These are phyloP conservation scores for Coleophoma eucalyptorum DNA, from an alignment of 2,329 filamentous ascomycete genomes.

Conservation along the genomic window DNA sequence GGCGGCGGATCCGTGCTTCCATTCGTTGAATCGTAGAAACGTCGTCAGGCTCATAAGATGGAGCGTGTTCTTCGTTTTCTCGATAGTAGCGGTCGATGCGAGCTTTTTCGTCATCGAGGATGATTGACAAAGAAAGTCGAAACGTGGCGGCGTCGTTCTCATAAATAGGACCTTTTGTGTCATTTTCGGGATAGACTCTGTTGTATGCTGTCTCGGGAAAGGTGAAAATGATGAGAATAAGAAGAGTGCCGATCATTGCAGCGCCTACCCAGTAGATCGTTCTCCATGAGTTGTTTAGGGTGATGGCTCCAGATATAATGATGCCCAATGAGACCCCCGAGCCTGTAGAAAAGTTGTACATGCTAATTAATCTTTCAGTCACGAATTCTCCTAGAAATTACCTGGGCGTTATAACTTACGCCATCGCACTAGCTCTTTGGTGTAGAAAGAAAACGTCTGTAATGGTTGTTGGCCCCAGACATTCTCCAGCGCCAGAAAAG, in stretches of 20 bases:
- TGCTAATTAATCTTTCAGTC: background rate
- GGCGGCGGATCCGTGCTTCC: slow-evolving; percentile 9
- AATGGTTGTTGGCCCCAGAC: slow-evolving; percentile 43
- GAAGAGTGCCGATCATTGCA: slow-evolving; percentile 43
- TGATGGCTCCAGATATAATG: slow-evolving; percentile 29
- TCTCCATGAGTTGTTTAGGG: slow-evolving; percentile 42
- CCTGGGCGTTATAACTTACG: slow-evolving; percentile 25
- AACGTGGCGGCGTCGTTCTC: slow-evolving; percentile 9
- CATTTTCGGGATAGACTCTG: slow-evolving; percentile 21
- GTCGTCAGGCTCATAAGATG: background rate
- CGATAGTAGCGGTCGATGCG: slow-evolving; percentile 5
- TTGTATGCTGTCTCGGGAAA: slow-evolving; percentile 51
- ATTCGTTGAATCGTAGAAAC: slow-evolving; percentile 2
- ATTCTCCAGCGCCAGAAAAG: slow-evolving; percentile 48
- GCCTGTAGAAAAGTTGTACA: slow-evolving; percentile 10
- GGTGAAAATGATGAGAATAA: slow-evolving; percentile 46
- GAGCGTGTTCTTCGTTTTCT: background rate
- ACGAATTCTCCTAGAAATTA: no score
- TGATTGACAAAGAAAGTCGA: slow-evolving; percentile 11
- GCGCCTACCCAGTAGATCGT: slow-evolving; percentile 47
- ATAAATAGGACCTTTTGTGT: slow-evolving; percentile 16
- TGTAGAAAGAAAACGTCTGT: slow-evolving; percentile 55
- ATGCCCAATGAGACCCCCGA: slow-evolving; percentile 27
- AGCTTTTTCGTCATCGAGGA: slow-evolving; percentile 10
- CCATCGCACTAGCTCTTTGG: slow-evolving; percentile 48